Percentiles rank a stretch among this genome's conserved stretches.
Evolutionary conservation across 768 basidiomycete genomes (phyloP).

Genomic region (Suillus weaverae): DNA sequence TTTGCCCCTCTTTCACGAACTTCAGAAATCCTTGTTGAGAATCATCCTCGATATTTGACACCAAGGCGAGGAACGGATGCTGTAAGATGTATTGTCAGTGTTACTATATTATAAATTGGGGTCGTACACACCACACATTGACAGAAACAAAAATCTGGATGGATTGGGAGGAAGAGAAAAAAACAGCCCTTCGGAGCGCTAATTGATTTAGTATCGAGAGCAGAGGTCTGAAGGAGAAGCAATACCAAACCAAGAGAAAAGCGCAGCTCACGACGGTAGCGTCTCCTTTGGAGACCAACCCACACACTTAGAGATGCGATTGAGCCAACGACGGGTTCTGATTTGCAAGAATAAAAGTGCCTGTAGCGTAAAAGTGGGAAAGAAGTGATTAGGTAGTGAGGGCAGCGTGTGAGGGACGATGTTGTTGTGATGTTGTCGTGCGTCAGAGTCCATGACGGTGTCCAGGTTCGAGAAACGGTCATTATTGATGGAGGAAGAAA

Average conservation of each 20-base stretch:
- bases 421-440: too few relatives aligned
- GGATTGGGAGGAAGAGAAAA: neutral
- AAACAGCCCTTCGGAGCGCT: neutral
- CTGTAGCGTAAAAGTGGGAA: too few relatives aligned
- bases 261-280: neutral
- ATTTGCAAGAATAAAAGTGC: too few relatives aligned
- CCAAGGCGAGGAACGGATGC: slow-evolving; percentile 17
- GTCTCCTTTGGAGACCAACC: too few relatives aligned
- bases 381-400: too few relatives aligned
- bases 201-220: neutral
- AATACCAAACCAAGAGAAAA: neutral
- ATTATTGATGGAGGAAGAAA: too few relatives aligned
- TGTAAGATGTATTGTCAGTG: neutral
- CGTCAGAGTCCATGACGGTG: too few relatives aligned
- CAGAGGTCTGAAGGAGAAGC: neutral
- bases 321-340: too few relatives aligned
- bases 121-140: neutral
- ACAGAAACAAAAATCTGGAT: neutral
- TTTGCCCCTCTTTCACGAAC: slow-evolving; percentile 3
- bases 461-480: too few relatives aligned
- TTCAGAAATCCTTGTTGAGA: slow-evolving; percentile 12
- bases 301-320: too few relatives aligned
- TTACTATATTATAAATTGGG: neutral
- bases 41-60: neutral
- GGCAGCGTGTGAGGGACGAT: too few relatives aligned